phyloP scores from a whole-genome alignment of 441 rosid genomes.

The Adansonia rubrostipa region DNA sequence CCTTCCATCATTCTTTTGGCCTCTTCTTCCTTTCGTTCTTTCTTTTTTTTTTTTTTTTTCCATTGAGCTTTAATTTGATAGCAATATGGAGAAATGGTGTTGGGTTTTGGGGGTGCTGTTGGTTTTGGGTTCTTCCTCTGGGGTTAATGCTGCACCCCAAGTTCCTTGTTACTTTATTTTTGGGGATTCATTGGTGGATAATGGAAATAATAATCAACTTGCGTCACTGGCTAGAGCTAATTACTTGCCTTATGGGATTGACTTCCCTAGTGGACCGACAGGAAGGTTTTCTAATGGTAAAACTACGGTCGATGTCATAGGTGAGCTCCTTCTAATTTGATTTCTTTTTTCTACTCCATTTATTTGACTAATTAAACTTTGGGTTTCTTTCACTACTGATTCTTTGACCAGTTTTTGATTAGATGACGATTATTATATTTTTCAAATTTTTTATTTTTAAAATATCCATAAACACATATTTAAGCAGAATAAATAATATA shows the following conservation, averaged over 20 bases:
- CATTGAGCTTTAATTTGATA: too few relatives aligned
- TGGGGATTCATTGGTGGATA: constrained; percentile 71
- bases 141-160: constrained; percentile 46
- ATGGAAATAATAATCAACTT: constrained; percentile 64
- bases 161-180: constrained; percentile 68
- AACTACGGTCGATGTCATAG: constrained; percentile 62
- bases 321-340: constrained; percentile 31
- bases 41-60: too few relatives aligned
- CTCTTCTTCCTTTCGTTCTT: constrained; percentile 1
- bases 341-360: neutral
- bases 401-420: neutral
- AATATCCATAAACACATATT: too few relatives aligned
- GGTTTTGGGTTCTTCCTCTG: constrained; percentile 27
- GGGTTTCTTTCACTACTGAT: neutral
- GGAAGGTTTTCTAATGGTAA: constrained; percentile 64
- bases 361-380: neutral
- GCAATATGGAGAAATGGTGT: constrained; percentile 45
- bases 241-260: constrained; percentile 71
- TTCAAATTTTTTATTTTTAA: too few relatives aligned
- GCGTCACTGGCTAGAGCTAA: constrained; percentile 53
- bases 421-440: neutral
- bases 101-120: constrained; percentile 31
- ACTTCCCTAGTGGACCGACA: constrained; percentile 55
- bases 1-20: neutral
- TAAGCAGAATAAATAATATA: too few relatives aligned